These are phyloP conservation scores for Podosphaera xanthii DNA, from an alignment of 2,329 filamentous ascomycete species.

Conservation along the genomic window DNA sequence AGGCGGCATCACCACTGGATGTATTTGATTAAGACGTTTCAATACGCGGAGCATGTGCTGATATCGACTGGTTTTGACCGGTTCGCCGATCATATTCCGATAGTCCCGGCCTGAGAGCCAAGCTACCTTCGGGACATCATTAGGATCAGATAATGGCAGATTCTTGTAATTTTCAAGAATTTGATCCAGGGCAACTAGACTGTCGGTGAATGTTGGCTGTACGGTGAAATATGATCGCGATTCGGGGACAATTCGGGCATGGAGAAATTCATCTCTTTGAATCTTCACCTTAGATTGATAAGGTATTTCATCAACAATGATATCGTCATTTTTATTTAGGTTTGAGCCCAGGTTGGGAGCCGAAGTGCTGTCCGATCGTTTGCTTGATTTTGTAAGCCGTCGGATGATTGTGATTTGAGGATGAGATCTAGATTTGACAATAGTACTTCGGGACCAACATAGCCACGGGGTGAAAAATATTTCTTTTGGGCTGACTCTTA, in stretches of 20 bases:
- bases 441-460: no score
- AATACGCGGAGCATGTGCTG: slow-evolving; percentile 52
- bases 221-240: slow-evolving; percentile 93
- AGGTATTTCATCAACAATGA: no score
- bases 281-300: no score
- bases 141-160: slow-evolving; percentile 43
- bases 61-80: slow-evolving; percentile 56
- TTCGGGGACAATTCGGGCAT: slow-evolving; percentile 55
- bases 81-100: slow-evolving; percentile 45
- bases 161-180: slow-evolving; percentile 49
- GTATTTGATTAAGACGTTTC: slow-evolving; percentile 64
- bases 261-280: slow-evolving; percentile 11
- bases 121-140: slow-evolving; percentile 46
- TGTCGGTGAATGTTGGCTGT: slow-evolving; percentile 66
- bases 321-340: no score
- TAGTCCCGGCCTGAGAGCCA: slow-evolving; percentile 69
- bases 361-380: no score
- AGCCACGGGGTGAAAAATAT: no score
- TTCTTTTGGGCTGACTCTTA: no score
- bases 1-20: slow-evolving; percentile 49
- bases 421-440: no score
- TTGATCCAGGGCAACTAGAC: slow-evolving; percentile 48
- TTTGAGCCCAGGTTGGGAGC: no score
- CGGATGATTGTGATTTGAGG: no score
- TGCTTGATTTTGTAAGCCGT: no score